Evolutionary conservation across 2,329 filamentous ascomycete genomes (phyloP).

Genomic region (Ophiostoma fasciatum): DNA sequence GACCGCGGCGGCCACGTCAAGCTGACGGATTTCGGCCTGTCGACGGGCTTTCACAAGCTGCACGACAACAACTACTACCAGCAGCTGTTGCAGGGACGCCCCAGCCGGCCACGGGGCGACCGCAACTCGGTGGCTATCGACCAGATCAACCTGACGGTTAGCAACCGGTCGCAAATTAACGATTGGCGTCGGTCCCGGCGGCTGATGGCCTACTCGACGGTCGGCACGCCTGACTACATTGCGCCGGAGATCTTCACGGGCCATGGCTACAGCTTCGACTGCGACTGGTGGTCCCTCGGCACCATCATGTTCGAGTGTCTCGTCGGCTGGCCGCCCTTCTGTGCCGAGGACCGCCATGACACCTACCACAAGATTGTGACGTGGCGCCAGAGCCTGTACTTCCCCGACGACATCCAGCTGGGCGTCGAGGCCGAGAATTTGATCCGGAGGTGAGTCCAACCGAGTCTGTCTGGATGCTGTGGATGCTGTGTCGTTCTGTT

Average conservation of each 20-base stretch:
- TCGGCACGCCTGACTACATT: slow-evolving; percentile 97
- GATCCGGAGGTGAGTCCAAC: slow-evolving; percentile 75
- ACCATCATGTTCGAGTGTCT: slow-evolving; percentile 99
- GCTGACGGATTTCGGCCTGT: slow-evolving; percentile 93
- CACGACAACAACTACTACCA: slow-evolving; percentile 99
- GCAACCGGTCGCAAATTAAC: slow-evolving; percentile 95
- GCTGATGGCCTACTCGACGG: slow-evolving; percentile 94
- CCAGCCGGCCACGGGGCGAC: slow-evolving; percentile 55
- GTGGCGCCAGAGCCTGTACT: slow-evolving; percentile 90
- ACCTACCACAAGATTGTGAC: slow-evolving; percentile 99
- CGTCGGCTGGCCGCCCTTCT: slow-evolving; percentile 97
- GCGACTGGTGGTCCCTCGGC: slow-evolving; percentile 97
- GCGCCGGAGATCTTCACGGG: slow-evolving; percentile 96
- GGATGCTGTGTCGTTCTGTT: no score
- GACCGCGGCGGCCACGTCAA: slow-evolving; percentile 96
- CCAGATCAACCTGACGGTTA: slow-evolving; percentile 95
- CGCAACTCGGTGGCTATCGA: slow-evolving; percentile 91
- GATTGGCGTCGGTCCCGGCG: slow-evolving; percentile 94
- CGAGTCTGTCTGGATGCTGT: not conserved
- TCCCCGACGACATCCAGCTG: slow-evolving; percentile 86
- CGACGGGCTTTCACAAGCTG: slow-evolving; percentile 93
- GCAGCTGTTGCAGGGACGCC: slow-evolving; percentile 71
- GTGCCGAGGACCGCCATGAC: slow-evolving; percentile 91
- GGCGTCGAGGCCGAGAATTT: slow-evolving; percentile 81
- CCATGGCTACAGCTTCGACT: slow-evolving; percentile 89